Conservation (phyloP, 2,329 filamentous ascomycete species). For the Phyllosticta citrichinensis region DNA sequence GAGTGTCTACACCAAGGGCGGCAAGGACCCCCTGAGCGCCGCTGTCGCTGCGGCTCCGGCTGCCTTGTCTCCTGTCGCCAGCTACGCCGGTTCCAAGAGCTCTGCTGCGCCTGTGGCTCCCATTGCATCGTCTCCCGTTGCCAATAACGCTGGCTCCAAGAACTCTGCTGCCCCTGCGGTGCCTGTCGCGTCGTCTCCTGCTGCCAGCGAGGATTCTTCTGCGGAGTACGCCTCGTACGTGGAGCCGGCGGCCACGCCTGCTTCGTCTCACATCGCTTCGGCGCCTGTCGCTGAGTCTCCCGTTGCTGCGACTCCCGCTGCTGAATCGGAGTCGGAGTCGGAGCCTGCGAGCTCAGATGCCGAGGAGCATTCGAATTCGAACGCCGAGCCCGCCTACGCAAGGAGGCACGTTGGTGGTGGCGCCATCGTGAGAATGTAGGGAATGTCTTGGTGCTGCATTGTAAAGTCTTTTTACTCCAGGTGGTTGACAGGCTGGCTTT, state of each 20-base stretch:
- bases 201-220: not conserved
- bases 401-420: constrained; percentile 6
- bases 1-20: constrained; percentile 8
- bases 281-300: too few relatives aligned
- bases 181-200: not conserved
- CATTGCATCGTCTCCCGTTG: not conserved
- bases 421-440: not conserved
- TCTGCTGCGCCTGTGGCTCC: not conserved
- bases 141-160: not conserved
- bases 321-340: not conserved
- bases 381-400: not conserved
- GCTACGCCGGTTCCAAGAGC: not conserved
- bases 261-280: too few relatives aligned
- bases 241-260: not conserved
- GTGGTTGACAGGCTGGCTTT: not conserved
- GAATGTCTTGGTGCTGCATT: not conserved
- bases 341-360: not conserved
- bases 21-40: not conserved
- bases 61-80: not conserved
- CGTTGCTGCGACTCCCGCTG: not conserved
- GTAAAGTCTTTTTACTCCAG: not conserved
- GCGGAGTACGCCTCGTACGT: not conserved
- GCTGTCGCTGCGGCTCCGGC: not conserved
- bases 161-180: not conserved
- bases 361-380: not conserved